Conservation (phyloP, 2,329 filamentous ascomycete species). For the Colletotrichum australisinense region DNA sequence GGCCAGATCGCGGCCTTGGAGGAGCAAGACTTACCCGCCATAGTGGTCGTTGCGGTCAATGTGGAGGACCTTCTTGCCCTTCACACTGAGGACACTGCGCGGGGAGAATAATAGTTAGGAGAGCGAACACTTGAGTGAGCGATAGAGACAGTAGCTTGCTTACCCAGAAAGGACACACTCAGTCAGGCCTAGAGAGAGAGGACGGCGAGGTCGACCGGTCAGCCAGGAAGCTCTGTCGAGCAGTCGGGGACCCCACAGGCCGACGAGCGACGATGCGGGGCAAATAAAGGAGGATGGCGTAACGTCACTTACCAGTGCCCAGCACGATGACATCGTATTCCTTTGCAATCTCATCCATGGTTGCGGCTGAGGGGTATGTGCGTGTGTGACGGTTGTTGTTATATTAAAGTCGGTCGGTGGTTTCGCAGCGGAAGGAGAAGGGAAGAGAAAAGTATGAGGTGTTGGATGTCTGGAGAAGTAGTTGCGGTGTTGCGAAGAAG, state of each 20-base stretch:
- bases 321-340: slow-evolving; percentile 99
- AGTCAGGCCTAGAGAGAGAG: slow-evolving; percentile 77
- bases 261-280: slow-evolving; percentile 41
- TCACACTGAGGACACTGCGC: slow-evolving; percentile 89
- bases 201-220: slow-evolving; percentile 41
- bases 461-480: slow-evolving; percentile 31
- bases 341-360: slow-evolving; percentile 97
- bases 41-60: slow-evolving; percentile 99
- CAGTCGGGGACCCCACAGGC: slow-evolving; percentile 35
- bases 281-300: slow-evolving; percentile 38
- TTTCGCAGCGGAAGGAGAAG: slow-evolving; percentile 21
- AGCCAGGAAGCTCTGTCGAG: slow-evolving; percentile 39
- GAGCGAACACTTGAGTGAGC: neutral
- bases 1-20: slow-evolving; percentile 13
- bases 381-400: neutral
- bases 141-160: slow-evolving; percentile 39
- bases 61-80: slow-evolving; percentile 98
- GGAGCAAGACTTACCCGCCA: slow-evolving; percentile 78
- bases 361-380: slow-evolving; percentile 44
- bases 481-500: slow-evolving; percentile 29
- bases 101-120: slow-evolving; percentile 19
- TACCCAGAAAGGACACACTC: slow-evolving; percentile 99
- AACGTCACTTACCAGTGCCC: slow-evolving; percentile 82
- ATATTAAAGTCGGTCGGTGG: slow-evolving; percentile 18
- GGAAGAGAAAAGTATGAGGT: slow-evolving; percentile 22